Evolutionary conservation across 305 asterid genomes (phyloP).

Genomic region (Salvia sclarea): DNA sequence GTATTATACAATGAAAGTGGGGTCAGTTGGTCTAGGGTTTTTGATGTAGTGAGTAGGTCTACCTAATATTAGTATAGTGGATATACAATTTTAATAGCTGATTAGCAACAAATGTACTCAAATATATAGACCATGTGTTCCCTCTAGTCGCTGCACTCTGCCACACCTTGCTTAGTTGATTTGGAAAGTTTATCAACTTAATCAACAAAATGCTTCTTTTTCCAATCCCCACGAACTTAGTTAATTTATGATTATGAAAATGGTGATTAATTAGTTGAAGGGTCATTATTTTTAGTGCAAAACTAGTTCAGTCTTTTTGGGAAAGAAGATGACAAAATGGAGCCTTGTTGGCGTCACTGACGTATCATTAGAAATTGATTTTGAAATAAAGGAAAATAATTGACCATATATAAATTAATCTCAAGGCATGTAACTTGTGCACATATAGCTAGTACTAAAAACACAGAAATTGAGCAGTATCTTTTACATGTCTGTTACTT

Average conservation of each 20-base stretch:
- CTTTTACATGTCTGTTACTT: too few species aligned
- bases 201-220: slow-evolving; percentile 4
- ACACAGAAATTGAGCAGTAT: neutral
- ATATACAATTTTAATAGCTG: slow-evolving; percentile 15
- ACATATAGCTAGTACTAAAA: neutral
- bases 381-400: too few species aligned
- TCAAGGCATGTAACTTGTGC: slow-evolving; percentile 2
- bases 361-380: too few species aligned
- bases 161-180: slow-evolving; percentile 35
- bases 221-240: slow-evolving; percentile 13
- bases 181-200: slow-evolving; percentile 26
- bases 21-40: slow-evolving; percentile 42
- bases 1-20: slow-evolving; percentile 30
- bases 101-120: slow-evolving; percentile 33
- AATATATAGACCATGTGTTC: slow-evolving; percentile 49
- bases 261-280: slow-evolving; percentile 24
- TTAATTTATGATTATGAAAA: neutral
- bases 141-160: slow-evolving; percentile 49
- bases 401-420: neutral
- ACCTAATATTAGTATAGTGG: slow-evolving; percentile 41
- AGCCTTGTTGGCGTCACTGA: slow-evolving; percentile 7
- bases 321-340: slow-evolving; percentile 5
- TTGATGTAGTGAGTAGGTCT: slow-evolving; percentile 43
- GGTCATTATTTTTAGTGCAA: slow-evolving; percentile 24
- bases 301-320: slow-evolving; percentile 10